Base-by-base conservation (phyloP, 345 rosid genomes). In the Eutrema japonicum region DNA sequence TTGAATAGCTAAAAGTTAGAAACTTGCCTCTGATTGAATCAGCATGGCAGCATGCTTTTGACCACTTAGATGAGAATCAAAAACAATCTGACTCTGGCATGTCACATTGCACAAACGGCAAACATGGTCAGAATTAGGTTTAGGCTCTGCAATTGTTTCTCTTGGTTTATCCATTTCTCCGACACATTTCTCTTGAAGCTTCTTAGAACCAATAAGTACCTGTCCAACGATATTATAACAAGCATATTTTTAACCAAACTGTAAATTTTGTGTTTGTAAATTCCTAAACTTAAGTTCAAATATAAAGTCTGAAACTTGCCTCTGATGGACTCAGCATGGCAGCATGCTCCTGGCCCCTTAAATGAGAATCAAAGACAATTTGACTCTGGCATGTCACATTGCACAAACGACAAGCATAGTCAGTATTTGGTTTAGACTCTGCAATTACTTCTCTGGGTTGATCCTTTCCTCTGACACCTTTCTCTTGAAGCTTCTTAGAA, bases 401-500 rank as follows among this genome's bases (percentile, higher is more conserved):
- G 50, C 71, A 73, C 59, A 56, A 11, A 37, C 7, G 18, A 56
- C 77, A 73, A 55, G 11, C 50, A 7, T 11, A 6, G 14, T 10
- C 12, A 66, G 29, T 47, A 73, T 32, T 54, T 27, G 56, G 56
- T 51, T 51, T 51, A 56, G 83, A 76, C 68, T 84, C 84, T 46
- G 75, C 56, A 33, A 83, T 76, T 70, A 82, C 61, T 33, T 70
- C 65, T 56, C 54, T 82, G 79, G 82, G 47, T 56, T 45, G 68
- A 45, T 55, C 80, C 30, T 81, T 88, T 82, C 75, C 93, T 53
- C 68, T 78, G 38, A 58, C 10, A 13, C 77, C 54, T 66, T 86
- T 88, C 42, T 86, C 84, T 77, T 76, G 82, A 51, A 69, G 18
- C 74, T 85, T 87, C 75, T 74, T 82, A 58, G 80, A 71, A 84